Base-by-base conservation (phyloP, 192 early-diverging fungal genomes). In the Gorgonomyces haynaldii region DNA sequence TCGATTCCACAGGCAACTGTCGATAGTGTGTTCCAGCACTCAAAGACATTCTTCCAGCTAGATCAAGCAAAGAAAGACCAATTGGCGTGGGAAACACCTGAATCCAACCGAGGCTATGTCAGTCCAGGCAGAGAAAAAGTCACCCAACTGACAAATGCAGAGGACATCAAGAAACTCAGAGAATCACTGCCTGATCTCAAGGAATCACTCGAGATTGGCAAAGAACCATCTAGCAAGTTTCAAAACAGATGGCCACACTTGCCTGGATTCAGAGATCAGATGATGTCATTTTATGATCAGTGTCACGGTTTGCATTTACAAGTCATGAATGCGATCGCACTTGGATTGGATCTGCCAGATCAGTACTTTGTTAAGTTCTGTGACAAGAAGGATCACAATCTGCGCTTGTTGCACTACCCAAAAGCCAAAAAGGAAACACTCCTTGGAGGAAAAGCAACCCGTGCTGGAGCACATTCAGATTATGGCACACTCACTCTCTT, bases 401-500 rank as follows among this genome's bases (percentile, higher is more conserved):
- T 85, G 7, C 65, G 82, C 21, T 53, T 83, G 22, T 34, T 85
- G 21, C 69, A 76, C 51, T 85, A 85, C 51, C 82, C 82, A 35
- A 12, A 50, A 53, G 1, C 42, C 44, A 5, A 17, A 42, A 2
- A 49, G 25, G 58, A 71, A 53, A 24, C 49, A n/a, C 42, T 32
- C 5, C 58, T 72, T 46, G 51, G 65, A 38, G 58, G 71, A 23
- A 39, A 57, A 15, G 17, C n/a, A 28, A 45, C 9, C 10, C 37
- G 48, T n/a, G 17, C 48, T 16, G 28, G 78, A 70, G 16, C 66
- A 2, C 55, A 68, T 71, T 49, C 81, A 0, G 82, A 85, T 52
- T 85, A 85, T 54, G 82, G 82, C 4, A 71, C 74, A 0, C 50
- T 84, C 16, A 83, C 81, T 4, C 42, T 83, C 2, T 47, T 85